Evolutionary conservation across 2,329 filamentous ascomycete genomes (phyloP), one percentile per base, ranked within the genome.

Genomic region (Penicillium verrucosum): DNA sequence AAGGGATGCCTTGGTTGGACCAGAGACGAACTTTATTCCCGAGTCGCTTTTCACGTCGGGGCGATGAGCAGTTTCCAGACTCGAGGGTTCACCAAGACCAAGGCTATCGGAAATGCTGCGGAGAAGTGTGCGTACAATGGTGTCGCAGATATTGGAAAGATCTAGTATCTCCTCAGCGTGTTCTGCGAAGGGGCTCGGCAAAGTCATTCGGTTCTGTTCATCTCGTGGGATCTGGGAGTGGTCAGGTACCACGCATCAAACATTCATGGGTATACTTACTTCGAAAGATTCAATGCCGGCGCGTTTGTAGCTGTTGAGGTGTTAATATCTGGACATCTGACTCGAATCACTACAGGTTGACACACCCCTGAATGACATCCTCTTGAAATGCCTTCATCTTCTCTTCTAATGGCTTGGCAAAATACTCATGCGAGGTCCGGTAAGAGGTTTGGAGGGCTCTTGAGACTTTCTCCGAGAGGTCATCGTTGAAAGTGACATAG

Each of bases 1-100:
- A 3, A 49, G 12, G 18, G 6, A 27, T 47, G 53, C 36, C 16
- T 55, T 38, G n/a, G 59, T 61, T 27, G 59, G 59, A 46, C 53
- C 50, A 14, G 59, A 61, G 27, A 61, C 45, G 23, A 61, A 55
- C 51, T 61, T 61, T 8, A 61, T 12, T 29, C 59, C 59, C 1
- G 53, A 55, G 36, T 59, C 53, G 21, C 54, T 61, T 23, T 32
- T 32, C 5, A 4, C 11, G 11, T 32, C 30, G 30, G 30, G 30
- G 11, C 0, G 27, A 55, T 61, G 57, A 23, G 57, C 41, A 7
- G 52, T 50, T 53, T 57, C 42, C 23, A 59, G 50, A 14, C 11
- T 4, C 12, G 51, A 56, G 18, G 32, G 21, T n/a, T 36, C 51
- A n/a, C 25, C 38, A 36, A 45, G 51, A 27, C 47, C 51, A 32